phyloP scores from a whole-genome alignment of 179 eudicot genomes.

The Carnegiea gigantea region DNA sequence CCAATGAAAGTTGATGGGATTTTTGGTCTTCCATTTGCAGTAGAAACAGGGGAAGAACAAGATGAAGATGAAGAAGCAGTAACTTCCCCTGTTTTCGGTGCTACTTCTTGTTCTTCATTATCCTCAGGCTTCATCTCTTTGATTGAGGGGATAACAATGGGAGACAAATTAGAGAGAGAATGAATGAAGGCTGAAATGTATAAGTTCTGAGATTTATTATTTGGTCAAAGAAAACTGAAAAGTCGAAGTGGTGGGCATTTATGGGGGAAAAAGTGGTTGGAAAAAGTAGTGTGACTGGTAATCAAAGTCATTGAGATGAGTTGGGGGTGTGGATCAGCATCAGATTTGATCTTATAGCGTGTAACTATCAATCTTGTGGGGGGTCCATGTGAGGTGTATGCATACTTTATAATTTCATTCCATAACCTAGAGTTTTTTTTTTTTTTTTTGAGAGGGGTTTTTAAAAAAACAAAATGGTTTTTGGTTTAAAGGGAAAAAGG shows the following conservation, averaged over 20 bases:
- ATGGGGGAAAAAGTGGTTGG: background rate
- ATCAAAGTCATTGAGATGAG: no score
- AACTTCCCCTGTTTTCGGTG: constrained; percentile 8
- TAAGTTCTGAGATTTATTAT: background rate
- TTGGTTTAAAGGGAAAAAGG: no score
- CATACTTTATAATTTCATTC: no score
- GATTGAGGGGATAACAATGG: background rate
- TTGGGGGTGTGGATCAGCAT: no score
- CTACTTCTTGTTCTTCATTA: constrained; percentile 19
- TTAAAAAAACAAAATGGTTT: no score
- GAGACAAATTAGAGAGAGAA: background rate
- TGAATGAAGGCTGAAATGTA: background rate
- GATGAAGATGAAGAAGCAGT: background rate
- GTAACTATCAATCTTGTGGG: no score
- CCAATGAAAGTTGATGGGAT: constrained; percentile 37
- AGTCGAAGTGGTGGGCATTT: constrained; percentile 3
- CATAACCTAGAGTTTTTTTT: no score
- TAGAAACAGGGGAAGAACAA: background rate
- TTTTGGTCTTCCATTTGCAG: constrained; percentile 15
- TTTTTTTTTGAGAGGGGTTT: no score
- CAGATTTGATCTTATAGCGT: no score
- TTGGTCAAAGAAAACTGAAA: constrained; percentile 6
- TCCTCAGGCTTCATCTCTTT: constrained; percentile 27
- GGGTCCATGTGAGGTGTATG: no score
- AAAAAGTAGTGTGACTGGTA: no score